Percentiles rank a stretch among this genome's conserved stretches.
Conservation (phyloP, 2,329 filamentous ascomycete genomes). For the Botryotinia globosa region DNA sequence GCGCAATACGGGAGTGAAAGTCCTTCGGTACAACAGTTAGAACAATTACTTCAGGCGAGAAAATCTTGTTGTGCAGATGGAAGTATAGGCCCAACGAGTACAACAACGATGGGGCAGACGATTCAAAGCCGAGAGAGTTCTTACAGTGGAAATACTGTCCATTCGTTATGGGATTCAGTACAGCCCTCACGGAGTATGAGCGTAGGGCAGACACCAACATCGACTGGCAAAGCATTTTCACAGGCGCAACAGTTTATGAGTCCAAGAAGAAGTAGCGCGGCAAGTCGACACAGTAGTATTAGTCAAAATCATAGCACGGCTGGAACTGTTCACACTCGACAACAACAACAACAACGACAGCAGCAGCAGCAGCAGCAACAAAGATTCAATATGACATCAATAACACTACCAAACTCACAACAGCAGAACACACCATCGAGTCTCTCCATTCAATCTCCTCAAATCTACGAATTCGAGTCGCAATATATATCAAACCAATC, state of each 20-base stretch:
- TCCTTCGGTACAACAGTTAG: constrained; percentile 31
- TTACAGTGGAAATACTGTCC: constrained; percentile 28
- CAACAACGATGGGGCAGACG: constrained; percentile 4
- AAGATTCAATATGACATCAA: constrained; percentile 10
- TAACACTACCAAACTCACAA: constrained; percentile 10
- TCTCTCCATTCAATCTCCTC: constrained; percentile 24
- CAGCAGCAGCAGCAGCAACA: constrained; percentile 24
- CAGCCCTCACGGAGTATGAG: constrained; percentile 23
- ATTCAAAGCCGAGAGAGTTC: constrained; percentile 30
- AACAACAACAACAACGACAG: constrained; percentile 19
- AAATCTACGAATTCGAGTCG: constrained; percentile 30
- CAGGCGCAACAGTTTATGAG: constrained; percentile 31
- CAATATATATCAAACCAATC: constrained; percentile 18
- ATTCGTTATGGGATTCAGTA: constrained; percentile 31
- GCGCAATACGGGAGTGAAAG: constrained; percentile 24
- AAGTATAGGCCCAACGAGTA: constrained; percentile 2
- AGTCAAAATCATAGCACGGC: constrained; percentile 22
- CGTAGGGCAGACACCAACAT: constrained; percentile 19
- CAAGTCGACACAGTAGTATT: constrained; percentile 28
- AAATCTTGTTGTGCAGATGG: constrained; percentile 29
- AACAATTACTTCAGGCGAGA: constrained; percentile 32
- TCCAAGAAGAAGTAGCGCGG: constrained; percentile 25
- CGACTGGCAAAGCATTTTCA: constrained; percentile 21
- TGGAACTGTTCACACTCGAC: constrained; percentile 22
- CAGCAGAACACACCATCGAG: constrained; percentile 24